phyloP scores from a whole-genome alignment of 495 filamentous ascomycete species.

The Aspergillus diversus region DNA sequence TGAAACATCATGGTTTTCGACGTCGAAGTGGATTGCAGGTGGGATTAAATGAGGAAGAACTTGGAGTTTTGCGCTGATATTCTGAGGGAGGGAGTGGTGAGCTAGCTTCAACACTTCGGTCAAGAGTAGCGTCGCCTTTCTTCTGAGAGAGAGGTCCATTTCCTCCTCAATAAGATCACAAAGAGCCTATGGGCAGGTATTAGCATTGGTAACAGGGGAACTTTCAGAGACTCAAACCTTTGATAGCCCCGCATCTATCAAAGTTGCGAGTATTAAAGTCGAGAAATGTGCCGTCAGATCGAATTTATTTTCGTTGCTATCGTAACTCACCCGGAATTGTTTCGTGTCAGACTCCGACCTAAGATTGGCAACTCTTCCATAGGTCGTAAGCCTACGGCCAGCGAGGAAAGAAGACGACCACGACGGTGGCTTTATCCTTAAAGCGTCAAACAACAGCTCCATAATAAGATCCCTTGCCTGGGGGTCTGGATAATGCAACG shows the following conservation, averaged over 20 bases:
- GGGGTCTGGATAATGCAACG: conserved; percentile 71
- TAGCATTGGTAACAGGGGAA: background rate
- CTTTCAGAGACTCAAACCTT: conserved; percentile 47
- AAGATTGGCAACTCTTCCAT: conserved; percentile 89
- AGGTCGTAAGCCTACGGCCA: conserved; percentile 88
- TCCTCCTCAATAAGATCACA: conserved; percentile 69
- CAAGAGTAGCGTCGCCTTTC: conserved; percentile 87
- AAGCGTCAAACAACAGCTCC: conserved; percentile 86
- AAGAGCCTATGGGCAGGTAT: conserved; percentile 52
- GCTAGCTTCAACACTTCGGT: conserved; percentile 90
- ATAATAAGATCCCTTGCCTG: conserved; percentile 70
- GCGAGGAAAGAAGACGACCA: conserved; percentile 97
- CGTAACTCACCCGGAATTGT: conserved; percentile 45
- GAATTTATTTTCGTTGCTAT: conserved; percentile 70
- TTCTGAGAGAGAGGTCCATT: conserved; percentile 72
- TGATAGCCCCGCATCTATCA: conserved; percentile 81
- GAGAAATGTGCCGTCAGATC: conserved; percentile 93
- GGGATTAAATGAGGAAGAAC: conserved; percentile 80
- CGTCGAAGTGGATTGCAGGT: conserved; percentile 69
- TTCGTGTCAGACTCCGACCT: conserved; percentile 62
- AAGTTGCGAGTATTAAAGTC: conserved; percentile 80
- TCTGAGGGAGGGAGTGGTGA: conserved; percentile 77
- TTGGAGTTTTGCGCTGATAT: conserved; percentile 79
- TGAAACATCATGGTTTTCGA: conserved; percentile 74
- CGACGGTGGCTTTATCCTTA: conserved; percentile 92